Evolutionary conservation across 1,139 yeast species (phyloP).

Genomic region (Hyphopichia burtonii): DNA sequence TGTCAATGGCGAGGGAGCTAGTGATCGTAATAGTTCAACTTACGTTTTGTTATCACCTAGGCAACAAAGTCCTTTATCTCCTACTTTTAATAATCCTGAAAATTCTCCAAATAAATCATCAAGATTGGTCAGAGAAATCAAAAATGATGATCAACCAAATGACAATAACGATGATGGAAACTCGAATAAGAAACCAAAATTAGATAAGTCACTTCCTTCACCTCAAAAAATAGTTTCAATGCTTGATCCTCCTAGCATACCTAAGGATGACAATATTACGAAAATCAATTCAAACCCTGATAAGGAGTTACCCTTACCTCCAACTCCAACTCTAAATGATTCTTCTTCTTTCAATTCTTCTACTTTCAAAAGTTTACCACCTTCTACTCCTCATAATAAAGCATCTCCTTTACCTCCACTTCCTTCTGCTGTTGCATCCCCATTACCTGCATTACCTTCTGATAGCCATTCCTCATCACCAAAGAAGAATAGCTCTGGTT

Average conservation of each 20-base stretch:
- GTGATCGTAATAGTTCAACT: constrained; percentile 3
- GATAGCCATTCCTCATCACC: background rate
- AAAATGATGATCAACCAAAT: background rate
- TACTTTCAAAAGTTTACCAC: background rate
- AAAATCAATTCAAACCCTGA: background rate
- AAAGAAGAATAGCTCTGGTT: background rate
- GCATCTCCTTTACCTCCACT: background rate
- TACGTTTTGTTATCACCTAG: constrained; percentile 2
- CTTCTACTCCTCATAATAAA: background rate
- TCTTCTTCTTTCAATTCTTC: background rate
- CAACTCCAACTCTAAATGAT: constrained; percentile 1
- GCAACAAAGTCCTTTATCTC: background rate
- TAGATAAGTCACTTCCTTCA: background rate
- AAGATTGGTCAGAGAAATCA: background rate
- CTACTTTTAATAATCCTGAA: background rate
- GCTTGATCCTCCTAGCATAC: constrained; percentile 1
- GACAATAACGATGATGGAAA: background rate
- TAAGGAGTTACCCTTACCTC: background rate
- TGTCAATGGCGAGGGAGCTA: constrained; percentile 6
- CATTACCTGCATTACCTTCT: background rate
- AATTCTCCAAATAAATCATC: background rate
- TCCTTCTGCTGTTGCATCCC: background rate
- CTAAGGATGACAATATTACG: background rate
- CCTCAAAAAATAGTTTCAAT: constrained; percentile 2
- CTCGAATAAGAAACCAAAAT: background rate